Conservation (phyloP, 2,329 filamentous ascomycete species). For the Annulohypoxylon truncatum region DNA sequence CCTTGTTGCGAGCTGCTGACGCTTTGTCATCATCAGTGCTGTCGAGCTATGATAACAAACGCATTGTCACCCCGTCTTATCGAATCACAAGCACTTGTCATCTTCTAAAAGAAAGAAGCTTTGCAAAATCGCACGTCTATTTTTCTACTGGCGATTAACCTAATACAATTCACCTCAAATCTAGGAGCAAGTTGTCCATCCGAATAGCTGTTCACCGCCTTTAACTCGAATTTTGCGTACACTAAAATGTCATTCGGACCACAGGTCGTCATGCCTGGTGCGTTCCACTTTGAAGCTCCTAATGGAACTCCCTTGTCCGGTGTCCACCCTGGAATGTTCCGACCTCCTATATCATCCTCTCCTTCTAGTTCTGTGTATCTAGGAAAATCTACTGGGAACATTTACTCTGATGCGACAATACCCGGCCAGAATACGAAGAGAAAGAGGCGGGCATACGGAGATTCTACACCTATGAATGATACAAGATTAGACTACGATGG, state of each 20-base stretch:
- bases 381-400: slow-evolving; percentile 53
- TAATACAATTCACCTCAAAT: neutral
- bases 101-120: slow-evolving; percentile 10
- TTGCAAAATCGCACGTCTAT: slow-evolving; percentile 12
- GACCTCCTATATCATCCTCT: slow-evolving; percentile 58
- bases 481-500: slow-evolving; percentile 47
- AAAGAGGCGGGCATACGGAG: slow-evolving; percentile 56
- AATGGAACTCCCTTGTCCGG: slow-evolving; percentile 45
- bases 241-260: slow-evolving; percentile 49
- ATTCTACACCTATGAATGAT: slow-evolving; percentile 51
- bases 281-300: slow-evolving; percentile 50
- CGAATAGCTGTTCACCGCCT: neutral
- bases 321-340: slow-evolving; percentile 60
- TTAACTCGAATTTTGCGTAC: neutral
- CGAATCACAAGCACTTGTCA: slow-evolving; percentile 9
- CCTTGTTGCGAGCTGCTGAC: slow-evolving; percentile 1
- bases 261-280: slow-evolving; percentile 51
- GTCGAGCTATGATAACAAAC: slow-evolving; percentile 24
- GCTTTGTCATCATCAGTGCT: slow-evolving; percentile 7
- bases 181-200: neutral
- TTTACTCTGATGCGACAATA: slow-evolving; percentile 53
- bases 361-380: slow-evolving; percentile 55
- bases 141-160: neutral
- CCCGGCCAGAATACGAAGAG: slow-evolving; percentile 57
- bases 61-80: slow-evolving; percentile 24